These are phyloP conservation scores for Phaeosphaeria sp. DNA, from an alignment of 2,329 filamentous ascomycete genomes.

Conservation along the genomic window DNA sequence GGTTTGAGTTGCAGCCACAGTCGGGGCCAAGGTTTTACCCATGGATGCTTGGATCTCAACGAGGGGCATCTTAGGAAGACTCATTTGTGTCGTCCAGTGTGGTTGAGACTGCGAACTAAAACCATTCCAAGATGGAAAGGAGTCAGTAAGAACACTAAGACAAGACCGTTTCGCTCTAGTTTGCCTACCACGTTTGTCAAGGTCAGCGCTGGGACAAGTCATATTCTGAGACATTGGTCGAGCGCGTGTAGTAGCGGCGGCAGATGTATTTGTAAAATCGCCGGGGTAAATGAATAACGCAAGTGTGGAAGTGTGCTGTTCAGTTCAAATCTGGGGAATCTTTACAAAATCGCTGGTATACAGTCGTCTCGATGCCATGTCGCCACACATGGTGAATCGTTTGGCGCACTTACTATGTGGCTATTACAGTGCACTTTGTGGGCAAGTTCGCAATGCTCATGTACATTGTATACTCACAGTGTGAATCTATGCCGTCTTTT, in stretches of 20 bases:
- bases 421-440: not conserved
- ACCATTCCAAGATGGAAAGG: not conserved
- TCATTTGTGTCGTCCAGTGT: not conserved
- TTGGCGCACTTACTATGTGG: not conserved
- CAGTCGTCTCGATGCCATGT: too few relatives aligned
- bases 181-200: not conserved
- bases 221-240: not conserved
- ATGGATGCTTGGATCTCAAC: not conserved
- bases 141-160: not conserved
- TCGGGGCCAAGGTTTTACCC: too few relatives aligned
- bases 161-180: not conserved
- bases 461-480: not conserved
- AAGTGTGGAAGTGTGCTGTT: not conserved
- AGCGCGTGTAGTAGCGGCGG: not conserved
- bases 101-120: not conserved
- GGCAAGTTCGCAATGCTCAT: not conserved
- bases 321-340: too few relatives aligned
- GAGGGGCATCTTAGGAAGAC: not conserved
- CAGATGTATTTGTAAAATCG: too few relatives aligned
- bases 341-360: too few relatives aligned
- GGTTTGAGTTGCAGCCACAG: too few relatives aligned
- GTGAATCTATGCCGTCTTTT: not conserved
- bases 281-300: too few relatives aligned
- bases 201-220: not conserved
- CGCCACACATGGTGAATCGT: too few relatives aligned